Percentiles rank a stretch among this genome's conserved stretches.
phyloP scores from a whole-genome alignment of 208 protist species.

The Trypanosoma avium region DNA sequence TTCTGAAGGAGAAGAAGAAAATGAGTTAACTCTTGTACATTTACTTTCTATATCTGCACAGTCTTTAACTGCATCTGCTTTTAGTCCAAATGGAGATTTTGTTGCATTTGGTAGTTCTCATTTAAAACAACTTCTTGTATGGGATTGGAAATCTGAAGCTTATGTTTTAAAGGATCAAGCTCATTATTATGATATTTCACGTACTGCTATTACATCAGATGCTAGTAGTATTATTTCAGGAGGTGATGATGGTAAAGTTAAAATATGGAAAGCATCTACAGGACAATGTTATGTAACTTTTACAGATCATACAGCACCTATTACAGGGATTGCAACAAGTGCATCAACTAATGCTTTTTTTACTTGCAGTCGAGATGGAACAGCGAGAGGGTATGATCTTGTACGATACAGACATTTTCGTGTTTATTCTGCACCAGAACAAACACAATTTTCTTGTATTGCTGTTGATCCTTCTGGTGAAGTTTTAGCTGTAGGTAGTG shows the following conservation, averaged over 20 bases:
- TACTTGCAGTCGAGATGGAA: conserved; percentile 91
- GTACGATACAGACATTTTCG: conserved; percentile 91
- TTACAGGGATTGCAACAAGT: conserved; percentile 84
- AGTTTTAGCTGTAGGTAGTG: conserved; percentile 84
- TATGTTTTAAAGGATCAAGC: conserved; percentile 93
- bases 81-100: conserved; percentile 80
- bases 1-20: conserved; percentile 24
- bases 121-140: conserved; percentile 92
- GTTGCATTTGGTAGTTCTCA: conserved; percentile 89
- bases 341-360: conserved; percentile 89
- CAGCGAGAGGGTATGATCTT: conserved; percentile 90
- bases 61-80: conserved; percentile 81
- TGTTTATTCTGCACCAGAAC: conserved; percentile 75
- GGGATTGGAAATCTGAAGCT: conserved; percentile 92
- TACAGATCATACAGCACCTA: conserved; percentile 82
- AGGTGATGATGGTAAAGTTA: conserved; percentile 93
- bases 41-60: conserved; percentile 92
- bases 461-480: conserved; percentile 92
- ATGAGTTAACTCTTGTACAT: conserved; percentile 70
- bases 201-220: conserved; percentile 89
- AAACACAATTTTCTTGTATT: conserved; percentile 89
- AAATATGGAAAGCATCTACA: conserved; percentile 90
- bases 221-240: conserved; percentile 87
- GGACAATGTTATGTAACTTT: conserved; percentile 95
- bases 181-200: conserved; percentile 92